phyloP scores from a whole-genome alignment of 1,284 basidiomycete species.

The Crucibulum parvulum region DNA sequence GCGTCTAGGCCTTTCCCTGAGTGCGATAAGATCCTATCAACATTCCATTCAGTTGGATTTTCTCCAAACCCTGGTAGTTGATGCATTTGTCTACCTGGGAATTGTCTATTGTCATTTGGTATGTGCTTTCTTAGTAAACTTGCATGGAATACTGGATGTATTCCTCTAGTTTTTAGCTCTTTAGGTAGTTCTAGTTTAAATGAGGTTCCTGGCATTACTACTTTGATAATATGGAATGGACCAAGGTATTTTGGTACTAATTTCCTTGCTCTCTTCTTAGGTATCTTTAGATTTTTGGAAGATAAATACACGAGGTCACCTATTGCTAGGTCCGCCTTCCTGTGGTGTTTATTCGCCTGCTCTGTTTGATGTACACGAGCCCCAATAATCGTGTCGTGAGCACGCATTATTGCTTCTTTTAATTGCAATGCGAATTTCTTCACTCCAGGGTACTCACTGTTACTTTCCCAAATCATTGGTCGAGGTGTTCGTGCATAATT shows the following conservation, averaged over 20 bases:
- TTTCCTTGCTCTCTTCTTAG: too few species aligned
- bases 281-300: too few species aligned
- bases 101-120: slow-evolving; percentile 30
- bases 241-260: too few species aligned
- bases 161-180: too few species aligned
- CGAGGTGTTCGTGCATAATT: slow-evolving; percentile 33
- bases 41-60: slow-evolving; percentile 22
- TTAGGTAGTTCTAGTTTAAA: too few species aligned
- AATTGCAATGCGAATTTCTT: slow-evolving; percentile 26
- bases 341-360: neutral
- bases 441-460: slow-evolving; percentile 30
- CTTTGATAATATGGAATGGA: too few species aligned
- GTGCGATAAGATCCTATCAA: slow-evolving; percentile 12
- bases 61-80: slow-evolving; percentile 20
- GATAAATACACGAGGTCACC: neutral
- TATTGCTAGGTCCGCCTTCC: neutral
- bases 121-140: slow-evolving; percentile 18
- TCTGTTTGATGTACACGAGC: slow-evolving; percentile 31
- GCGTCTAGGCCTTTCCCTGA: neutral
- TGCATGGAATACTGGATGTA: too few species aligned
- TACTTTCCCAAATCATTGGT: slow-evolving; percentile 26
- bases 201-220: too few species aligned
- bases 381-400: slow-evolving; percentile 41
- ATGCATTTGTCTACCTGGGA: slow-evolving; percentile 21
- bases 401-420: slow-evolving; percentile 30